Evolutionary conservation across 176 grass and related monocot genomes (phyloP).

Genomic region (Paspalum notatum): DNA sequence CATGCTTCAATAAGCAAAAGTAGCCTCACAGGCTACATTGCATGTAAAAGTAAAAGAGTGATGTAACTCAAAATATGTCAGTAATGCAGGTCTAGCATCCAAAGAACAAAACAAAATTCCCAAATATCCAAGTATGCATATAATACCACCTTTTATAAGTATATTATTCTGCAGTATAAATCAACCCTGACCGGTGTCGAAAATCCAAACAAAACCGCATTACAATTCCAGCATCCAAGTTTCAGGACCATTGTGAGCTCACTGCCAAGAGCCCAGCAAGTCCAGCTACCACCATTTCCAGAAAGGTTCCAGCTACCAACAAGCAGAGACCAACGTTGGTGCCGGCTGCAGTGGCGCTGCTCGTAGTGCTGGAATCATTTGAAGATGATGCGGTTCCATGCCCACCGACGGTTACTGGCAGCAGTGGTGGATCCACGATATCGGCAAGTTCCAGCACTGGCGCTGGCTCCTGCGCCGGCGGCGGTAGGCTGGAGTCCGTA

Average conservation of each 20-base stretch:
- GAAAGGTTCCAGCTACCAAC: neutral
- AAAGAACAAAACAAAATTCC: neutral
- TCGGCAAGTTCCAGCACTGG: slow-evolving; percentile 65
- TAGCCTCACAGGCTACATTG: neutral
- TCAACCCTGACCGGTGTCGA: neutral
- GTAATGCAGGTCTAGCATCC: too few relatives aligned
- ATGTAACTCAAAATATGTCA: neutral
- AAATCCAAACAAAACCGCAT: neutral
- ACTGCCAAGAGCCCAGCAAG: neutral
- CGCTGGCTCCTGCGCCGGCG: slow-evolving; percentile 64
- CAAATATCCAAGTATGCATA: neutral
- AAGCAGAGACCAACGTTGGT: neutral
- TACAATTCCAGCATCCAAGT: neutral
- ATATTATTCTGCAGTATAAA: slow-evolving; percentile 41
- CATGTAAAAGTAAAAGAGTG: neutral
- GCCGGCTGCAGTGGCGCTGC: neutral
- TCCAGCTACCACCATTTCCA: neutral
- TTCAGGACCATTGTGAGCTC: neutral
- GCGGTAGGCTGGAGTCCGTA: slow-evolving; percentile 45
- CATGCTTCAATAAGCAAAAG: slow-evolving; percentile 31
- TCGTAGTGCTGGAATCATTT: slow-evolving; percentile 3
- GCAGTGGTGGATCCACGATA: slow-evolving; percentile 73
- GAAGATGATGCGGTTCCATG: slow-evolving; percentile 18
- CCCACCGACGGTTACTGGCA: slow-evolving; percentile 41
- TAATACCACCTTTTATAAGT: slow-evolving; percentile 13